Evolutionary conservation across 2,329 filamentous ascomycete species (phyloP).

Genomic region (Clonostachys rhizophaga): DNA sequence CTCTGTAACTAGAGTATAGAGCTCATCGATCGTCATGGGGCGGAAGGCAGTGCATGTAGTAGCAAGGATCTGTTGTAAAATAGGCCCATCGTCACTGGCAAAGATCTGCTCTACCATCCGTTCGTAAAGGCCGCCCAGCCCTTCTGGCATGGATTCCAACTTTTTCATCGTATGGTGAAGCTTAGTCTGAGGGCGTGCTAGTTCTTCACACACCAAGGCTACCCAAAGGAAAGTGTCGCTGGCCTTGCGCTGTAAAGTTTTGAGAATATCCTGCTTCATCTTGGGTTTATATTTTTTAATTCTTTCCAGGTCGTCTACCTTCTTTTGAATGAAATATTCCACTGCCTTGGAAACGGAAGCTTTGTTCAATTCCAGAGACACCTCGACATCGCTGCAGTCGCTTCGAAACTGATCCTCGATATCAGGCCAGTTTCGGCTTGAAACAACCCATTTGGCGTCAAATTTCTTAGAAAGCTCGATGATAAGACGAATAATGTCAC

Average conservation of each 20-base stretch:
- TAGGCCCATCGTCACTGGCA: conserved; percentile 12
- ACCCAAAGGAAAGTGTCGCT: conserved; percentile 22
- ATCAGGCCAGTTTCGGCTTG: conserved; percentile 32
- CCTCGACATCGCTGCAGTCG: conserved; percentile 8
- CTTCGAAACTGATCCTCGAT: conserved; percentile 25
- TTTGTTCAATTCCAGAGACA: conserved; percentile 29
- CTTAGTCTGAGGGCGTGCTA: background rate
- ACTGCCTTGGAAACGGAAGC: conserved; percentile 24
- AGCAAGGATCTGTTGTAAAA: conserved; percentile 23
- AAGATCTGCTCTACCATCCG: conserved; percentile 25
- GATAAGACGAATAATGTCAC: conserved; percentile 21
- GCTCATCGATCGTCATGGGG: conserved; percentile 23
- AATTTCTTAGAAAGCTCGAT: conserved; percentile 19
- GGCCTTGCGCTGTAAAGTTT: conserved; percentile 18
- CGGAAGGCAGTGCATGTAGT: conserved; percentile 17
- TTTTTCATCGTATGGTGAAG: conserved; percentile 5
- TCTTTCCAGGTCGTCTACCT: conserved; percentile 16
- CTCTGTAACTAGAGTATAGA: conserved; percentile 12
- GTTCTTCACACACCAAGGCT: conserved; percentile 9
- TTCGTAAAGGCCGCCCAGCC: conserved; percentile 23
- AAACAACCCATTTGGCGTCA: conserved; percentile 33
- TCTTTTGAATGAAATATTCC: conserved; percentile 21
- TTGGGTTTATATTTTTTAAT: conserved; percentile 1
- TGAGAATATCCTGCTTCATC: conserved; percentile 1
- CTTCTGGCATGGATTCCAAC: conserved; percentile 16